Conservation (phyloP, 2,329 filamentous ascomycete species). For the Phialophora verrucosa region DNA sequence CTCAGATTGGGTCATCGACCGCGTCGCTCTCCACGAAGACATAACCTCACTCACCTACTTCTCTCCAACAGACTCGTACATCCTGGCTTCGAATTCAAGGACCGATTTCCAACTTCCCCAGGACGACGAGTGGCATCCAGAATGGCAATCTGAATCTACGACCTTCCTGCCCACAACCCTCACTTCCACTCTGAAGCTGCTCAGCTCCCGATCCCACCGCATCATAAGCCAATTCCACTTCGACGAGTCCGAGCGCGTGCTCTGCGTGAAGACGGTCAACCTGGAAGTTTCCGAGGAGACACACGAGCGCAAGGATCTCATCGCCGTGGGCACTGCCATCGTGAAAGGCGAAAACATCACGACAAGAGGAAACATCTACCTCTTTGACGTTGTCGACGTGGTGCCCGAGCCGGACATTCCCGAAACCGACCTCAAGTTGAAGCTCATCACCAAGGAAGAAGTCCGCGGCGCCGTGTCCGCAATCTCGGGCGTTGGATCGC, state of each 20-base stretch:
- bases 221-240: slow-evolving; percentile 77
- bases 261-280: slow-evolving; percentile 80
- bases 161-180: slow-evolving; percentile 69
- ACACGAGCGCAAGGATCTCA: slow-evolving; percentile 79
- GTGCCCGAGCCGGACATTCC: slow-evolving; percentile 85
- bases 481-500: slow-evolving; percentile 80
- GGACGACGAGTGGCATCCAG: slow-evolving; percentile 80
- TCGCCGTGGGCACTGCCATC: slow-evolving; percentile 84
- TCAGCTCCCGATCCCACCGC: slow-evolving; percentile 77
- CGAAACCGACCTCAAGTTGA: slow-evolving; percentile 83
- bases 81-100: slow-evolving; percentile 70
- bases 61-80: slow-evolving; percentile 73
- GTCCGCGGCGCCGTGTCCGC: slow-evolving; percentile 92
- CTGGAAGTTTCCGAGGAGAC: slow-evolving; percentile 91
- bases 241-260: slow-evolving; percentile 75
- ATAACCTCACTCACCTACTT: slow-evolving; percentile 78
- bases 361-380: slow-evolving; percentile 81
- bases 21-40: slow-evolving; percentile 72
- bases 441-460: slow-evolving; percentile 85
- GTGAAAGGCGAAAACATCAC: slow-evolving; percentile 90
- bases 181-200: slow-evolving; percentile 74
- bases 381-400: slow-evolving; percentile 90
- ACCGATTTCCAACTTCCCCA: slow-evolving; percentile 82
- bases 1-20: slow-evolving; percentile 75
- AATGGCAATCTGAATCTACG: slow-evolving; percentile 73